A percentile compares a stretch with the other conserved stretches of the same genome.
phyloP scores from a whole-genome alignment of 164 flowering plant species.

The Dillenia turbinata region DNA sequence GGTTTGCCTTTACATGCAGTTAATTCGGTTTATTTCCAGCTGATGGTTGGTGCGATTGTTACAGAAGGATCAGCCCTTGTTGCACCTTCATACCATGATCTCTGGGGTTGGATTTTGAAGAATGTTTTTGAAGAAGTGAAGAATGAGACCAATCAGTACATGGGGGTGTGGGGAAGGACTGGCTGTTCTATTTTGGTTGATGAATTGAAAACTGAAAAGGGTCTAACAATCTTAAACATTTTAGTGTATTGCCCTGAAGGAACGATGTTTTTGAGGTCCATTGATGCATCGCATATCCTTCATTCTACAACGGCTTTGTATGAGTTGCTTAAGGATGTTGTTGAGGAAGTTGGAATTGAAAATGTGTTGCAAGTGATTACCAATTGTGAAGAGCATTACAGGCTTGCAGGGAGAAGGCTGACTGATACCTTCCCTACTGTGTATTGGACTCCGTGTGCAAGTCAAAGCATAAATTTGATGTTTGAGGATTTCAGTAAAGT shows the following conservation, averaged over 20 bases:
- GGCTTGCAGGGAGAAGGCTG: conserved; percentile 54
- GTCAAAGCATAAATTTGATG: conserved; percentile 55
- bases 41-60: conserved; percentile 79
- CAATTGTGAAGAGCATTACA: conserved; percentile 44
- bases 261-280: conserved; percentile 64
- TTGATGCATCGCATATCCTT: conserved; percentile 48
- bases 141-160: conserved; percentile 33
- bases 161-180: conserved; percentile 51
- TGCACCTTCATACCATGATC: conserved; percentile 61
- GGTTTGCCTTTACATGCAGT: conserved; percentile 72
- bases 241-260: conserved; percentile 69
- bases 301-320: conserved; percentile 45
- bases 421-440: conserved; percentile 53
- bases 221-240: conserved; percentile 47
- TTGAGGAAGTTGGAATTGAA: conserved; percentile 74
- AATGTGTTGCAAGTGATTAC: conserved; percentile 83
- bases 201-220: conserved; percentile 47
- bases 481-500: conserved; percentile 68
- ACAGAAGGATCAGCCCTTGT: conserved; percentile 43
- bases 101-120: conserved; percentile 76
- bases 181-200: conserved; percentile 81
- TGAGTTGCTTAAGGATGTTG: conserved; percentile 64
- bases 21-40: conserved; percentile 71
- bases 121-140: conserved; percentile 62
- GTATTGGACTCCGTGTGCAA: conserved; percentile 79